Percentiles rank a stretch among this genome's conserved stretches.
phyloP scores from a whole-genome alignment of 2,329 filamentous ascomycete genomes.

The Beauveria scarabaeidicola region DNA sequence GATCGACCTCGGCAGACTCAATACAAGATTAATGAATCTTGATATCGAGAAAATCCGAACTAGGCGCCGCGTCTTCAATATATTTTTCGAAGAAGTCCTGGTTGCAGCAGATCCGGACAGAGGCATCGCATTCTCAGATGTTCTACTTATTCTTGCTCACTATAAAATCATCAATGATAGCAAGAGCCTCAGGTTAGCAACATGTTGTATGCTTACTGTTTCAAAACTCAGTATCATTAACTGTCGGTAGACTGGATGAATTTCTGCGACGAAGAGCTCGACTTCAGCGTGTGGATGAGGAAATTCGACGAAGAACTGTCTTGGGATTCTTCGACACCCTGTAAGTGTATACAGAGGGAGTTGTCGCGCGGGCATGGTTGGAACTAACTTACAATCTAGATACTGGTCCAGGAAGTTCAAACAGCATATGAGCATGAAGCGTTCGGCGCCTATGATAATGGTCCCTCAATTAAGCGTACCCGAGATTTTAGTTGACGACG shows the following conservation, averaged over 20 bases:
- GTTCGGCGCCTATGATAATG: constrained; percentile 64
- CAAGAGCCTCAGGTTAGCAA: constrained; percentile 71
- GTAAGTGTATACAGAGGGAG: constrained; percentile 33
- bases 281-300: constrained; percentile 89
- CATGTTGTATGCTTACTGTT: not conserved
- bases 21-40: constrained; percentile 61
- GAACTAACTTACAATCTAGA: constrained; percentile 25
- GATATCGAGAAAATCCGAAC: constrained; percentile 67
- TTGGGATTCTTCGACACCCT: constrained; percentile 93
- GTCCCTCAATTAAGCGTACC: constrained; percentile 77
- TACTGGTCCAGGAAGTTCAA: constrained; percentile 82
- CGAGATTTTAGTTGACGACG: constrained; percentile 83
- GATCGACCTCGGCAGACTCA: constrained; percentile 68
- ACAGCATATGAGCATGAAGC: constrained; percentile 62
- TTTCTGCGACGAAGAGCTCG: constrained; percentile 84
- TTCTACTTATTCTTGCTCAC: constrained; percentile 92
- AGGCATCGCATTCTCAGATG: constrained; percentile 84
- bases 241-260: constrained; percentile 65
- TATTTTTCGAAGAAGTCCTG: constrained; percentile 96
- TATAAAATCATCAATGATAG: constrained; percentile 98
- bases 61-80: constrained; percentile 72
- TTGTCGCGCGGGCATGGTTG: not conserved
- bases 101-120: constrained; percentile 83
- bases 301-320: constrained; percentile 81
- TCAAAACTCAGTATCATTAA: constrained; percentile 18